Conservation (phyloP, 2,329 filamentous ascomycete species). For the Cladobotryum protrusum region DNA sequence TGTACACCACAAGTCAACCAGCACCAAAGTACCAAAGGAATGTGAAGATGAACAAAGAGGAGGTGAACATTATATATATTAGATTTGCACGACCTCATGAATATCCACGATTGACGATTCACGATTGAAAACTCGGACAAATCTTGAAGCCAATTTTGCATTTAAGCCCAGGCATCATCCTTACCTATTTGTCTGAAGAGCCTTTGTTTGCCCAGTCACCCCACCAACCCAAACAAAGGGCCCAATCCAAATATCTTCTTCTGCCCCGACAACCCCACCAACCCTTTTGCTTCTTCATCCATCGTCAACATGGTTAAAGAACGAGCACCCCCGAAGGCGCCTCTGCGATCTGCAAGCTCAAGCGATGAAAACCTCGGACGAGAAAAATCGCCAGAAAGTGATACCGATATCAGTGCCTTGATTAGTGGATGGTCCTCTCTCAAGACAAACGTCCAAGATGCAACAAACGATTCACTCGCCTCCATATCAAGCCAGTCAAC, state of each 20-base stretch:
- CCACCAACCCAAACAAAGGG: slow-evolving; percentile 1
- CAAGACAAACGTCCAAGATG: slow-evolving; percentile 18
- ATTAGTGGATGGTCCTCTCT: slow-evolving; percentile 24
- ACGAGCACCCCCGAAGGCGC: slow-evolving; percentile 40
- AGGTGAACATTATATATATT: slow-evolving; percentile 9
- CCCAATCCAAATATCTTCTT: not conserved
- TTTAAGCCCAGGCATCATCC: slow-evolving; percentile 28
- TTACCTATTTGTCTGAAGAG: slow-evolving; percentile 16
- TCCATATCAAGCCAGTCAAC: slow-evolving; percentile 21
- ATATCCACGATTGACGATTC: not conserved
- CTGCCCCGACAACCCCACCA: not conserved
- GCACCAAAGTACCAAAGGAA: slow-evolving; percentile 12
- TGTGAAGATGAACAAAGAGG: slow-evolving; percentile 13
- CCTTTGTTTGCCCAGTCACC: slow-evolving; percentile 15
- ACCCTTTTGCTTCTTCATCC: slow-evolving; percentile 12
- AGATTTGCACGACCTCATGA: slow-evolving; percentile 14
- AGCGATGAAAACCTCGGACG: slow-evolving; percentile 23
- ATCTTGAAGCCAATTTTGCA: slow-evolving; percentile 26
- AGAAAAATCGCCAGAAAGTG: slow-evolving; percentile 26
- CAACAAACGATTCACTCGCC: slow-evolving; percentile 11
- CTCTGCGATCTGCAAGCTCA: slow-evolving; percentile 31
- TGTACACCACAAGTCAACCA: not conserved
- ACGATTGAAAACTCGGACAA: slow-evolving; percentile 13
- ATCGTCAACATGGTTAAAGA: slow-evolving; percentile 40
- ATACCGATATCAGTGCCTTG: slow-evolving; percentile 28